phyloP scores from a whole-genome alignment of 495 filamentous ascomycete genomes.

The Pseudomonodictys pantanalensis region DNA sequence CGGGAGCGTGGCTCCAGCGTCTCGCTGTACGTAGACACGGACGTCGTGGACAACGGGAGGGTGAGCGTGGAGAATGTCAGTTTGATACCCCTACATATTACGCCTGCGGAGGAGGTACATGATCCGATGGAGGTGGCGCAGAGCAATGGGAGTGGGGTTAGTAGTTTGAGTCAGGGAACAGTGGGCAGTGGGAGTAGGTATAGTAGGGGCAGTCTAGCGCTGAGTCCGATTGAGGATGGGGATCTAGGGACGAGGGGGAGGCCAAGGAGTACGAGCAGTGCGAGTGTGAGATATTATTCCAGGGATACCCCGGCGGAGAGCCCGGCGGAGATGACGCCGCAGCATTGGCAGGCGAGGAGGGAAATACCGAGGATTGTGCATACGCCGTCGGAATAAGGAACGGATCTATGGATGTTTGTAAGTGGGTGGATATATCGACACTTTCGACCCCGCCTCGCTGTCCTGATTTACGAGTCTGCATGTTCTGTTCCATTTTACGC shows the following conservation, averaged over 20 bases:
- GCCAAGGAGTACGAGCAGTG: constrained; percentile 11
- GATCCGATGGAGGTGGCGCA: not conserved
- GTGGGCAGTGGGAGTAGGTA: constrained; percentile 2
- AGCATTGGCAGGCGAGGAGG: too few relatives aligned
- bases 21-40: constrained; percentile 15
- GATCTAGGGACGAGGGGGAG: constrained; percentile 1
- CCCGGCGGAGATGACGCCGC: too few relatives aligned
- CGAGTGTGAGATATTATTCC: constrained; percentile 20
- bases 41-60: not conserved
- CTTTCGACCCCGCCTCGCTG: too few relatives aligned
- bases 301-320: not conserved
- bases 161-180: not conserved
- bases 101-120: constrained; percentile 10
- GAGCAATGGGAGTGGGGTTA: not conserved
- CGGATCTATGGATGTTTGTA: too few relatives aligned
- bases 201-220: constrained; percentile 5
- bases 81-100: constrained; percentile 25
- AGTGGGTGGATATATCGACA: too few relatives aligned
- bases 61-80: constrained; percentile 14
- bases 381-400: constrained; percentile 13
- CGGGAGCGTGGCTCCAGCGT: constrained; percentile 13
- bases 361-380: constrained; percentile 24
- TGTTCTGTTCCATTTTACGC: too few relatives aligned
- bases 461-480: too few relatives aligned
- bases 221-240: constrained; percentile 7